Evolutionary conservation across 805 yeast genomes (phyloP), one percentile per base, ranked within the genome.

Genomic region (Brettanomyces custersianus): DNA sequence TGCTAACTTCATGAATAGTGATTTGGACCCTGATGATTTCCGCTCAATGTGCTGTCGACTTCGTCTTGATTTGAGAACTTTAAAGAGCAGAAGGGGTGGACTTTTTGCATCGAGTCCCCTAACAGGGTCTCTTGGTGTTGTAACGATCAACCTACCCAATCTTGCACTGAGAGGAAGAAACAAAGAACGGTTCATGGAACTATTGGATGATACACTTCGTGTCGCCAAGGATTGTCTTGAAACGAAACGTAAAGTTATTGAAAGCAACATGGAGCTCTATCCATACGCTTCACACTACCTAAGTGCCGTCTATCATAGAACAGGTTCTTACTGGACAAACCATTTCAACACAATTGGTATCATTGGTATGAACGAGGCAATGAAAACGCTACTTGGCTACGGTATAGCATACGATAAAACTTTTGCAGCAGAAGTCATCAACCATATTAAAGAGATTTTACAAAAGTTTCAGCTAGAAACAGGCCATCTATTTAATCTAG

Each of bases 301-400:
- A n/a, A n/a, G 13, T 13, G 19, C 33, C 12, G 24, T 30, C 13
- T 30, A 30, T n/a, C 17, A 30, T 7, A 30, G 22, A 30, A 30
- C 33, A 5, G 33, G 33, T n/a, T 30, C 33, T 16, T 30, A 15
- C 24, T 30, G 33, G 33, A 7, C 33, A 20, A 30, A 30, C 13
- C 33, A 30, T 30, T 30, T 30, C 33, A 30, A 30, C 4, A 30
- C 33, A 8, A 20, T 30, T 10, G 33, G 33, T 18, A 24, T 30
- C 13, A 30, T 30, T 20, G 33, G 33, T 19, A 30, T 30, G 33
- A 30, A 30, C 20, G 33, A 30, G 22, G 33, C 33, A 10, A 30
- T 30, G 33, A 6, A 11, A 30, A 19, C 20, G 19, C 24, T 30
- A 10, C 16, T 30, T 16, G 33, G 33, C 12, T 17, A 30, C 20